Conservation (phyloP, 176 grass and related monocot species). For the Oryza nivara region DNA sequence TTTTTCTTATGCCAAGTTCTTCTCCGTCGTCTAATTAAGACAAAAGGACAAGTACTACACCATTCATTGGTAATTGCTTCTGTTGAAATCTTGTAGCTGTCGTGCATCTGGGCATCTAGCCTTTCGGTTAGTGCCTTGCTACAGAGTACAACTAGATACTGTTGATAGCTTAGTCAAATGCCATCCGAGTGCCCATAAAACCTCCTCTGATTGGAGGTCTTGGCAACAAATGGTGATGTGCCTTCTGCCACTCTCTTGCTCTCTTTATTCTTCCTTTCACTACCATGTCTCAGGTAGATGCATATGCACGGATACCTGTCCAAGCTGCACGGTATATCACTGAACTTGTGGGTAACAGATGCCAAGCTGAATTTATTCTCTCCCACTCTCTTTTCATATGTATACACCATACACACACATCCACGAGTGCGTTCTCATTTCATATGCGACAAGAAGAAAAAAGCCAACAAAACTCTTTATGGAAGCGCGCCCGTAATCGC, state of each 20-base stretch:
- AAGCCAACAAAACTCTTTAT: too few relatives aligned
- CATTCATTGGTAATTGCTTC: not conserved
- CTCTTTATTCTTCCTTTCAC: constrained; percentile 33
- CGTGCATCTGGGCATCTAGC: constrained; percentile 24
- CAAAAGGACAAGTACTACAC: not conserved
- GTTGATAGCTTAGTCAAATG: constrained; percentile 34
- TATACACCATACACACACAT: too few relatives aligned
- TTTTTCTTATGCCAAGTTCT: not conserved
- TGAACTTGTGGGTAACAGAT: constrained; percentile 8
- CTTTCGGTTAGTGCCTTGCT: constrained; percentile 37
- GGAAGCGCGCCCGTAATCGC: too few relatives aligned
- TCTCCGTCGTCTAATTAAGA: not conserved
- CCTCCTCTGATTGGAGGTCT: not conserved
- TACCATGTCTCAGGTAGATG: not conserved
- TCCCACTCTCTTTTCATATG: too few relatives aligned
- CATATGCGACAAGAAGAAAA: too few relatives aligned
- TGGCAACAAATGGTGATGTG: not conserved
- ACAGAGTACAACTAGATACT: constrained; percentile 7
- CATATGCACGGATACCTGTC: not conserved
- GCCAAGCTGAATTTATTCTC: constrained; percentile 7
- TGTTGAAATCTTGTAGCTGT: not conserved
- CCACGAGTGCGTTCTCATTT: too few relatives aligned
- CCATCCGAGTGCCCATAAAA: not conserved
- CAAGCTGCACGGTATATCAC: constrained; percentile 19
- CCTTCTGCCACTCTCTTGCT: not conserved